These are phyloP conservation scores for Saccharomyces hybrid DNA, from an alignment of 1,139 yeast species.

Conservation along the genomic window DNA sequence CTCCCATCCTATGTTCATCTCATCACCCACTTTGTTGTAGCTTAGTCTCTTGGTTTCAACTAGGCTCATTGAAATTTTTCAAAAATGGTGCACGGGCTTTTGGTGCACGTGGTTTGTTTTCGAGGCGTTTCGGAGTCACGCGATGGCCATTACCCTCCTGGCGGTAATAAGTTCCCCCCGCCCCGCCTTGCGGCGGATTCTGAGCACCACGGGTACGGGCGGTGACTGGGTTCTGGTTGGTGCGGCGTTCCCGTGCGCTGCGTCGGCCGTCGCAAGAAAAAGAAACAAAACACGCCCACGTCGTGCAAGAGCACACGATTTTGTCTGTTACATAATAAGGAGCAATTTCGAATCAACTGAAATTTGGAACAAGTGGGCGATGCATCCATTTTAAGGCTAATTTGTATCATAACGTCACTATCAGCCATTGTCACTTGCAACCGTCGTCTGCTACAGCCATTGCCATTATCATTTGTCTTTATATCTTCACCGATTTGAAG, in stretches of 20 bases:
- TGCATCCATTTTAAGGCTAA: background rate
- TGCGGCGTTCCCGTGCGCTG: background rate
- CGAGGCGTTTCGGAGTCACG: background rate
- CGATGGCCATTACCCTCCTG: background rate
- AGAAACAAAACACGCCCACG: background rate
- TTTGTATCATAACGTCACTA: background rate
- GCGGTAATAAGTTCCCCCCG: background rate
- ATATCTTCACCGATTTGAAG: background rate
- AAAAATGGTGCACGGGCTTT: background rate
- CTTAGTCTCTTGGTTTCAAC: background rate
- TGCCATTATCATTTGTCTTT: background rate
- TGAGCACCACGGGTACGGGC: background rate
- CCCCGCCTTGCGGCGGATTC: background rate
- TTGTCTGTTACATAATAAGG: conserved; percentile 1
- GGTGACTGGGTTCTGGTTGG: background rate
- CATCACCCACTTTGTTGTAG: background rate
- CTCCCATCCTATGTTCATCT: background rate
- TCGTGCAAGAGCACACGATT: background rate
- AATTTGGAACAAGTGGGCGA: background rate
- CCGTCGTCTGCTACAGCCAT: background rate
- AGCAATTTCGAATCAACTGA: background rate
- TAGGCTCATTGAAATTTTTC: background rate
- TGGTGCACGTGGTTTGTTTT: background rate
- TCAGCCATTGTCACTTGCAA: conserved; percentile 1
- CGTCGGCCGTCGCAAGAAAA: background rate